phyloP scores from a whole-genome alignment of 1,284 basidiomycete species.

The Porphyrellus sp. region DNA sequence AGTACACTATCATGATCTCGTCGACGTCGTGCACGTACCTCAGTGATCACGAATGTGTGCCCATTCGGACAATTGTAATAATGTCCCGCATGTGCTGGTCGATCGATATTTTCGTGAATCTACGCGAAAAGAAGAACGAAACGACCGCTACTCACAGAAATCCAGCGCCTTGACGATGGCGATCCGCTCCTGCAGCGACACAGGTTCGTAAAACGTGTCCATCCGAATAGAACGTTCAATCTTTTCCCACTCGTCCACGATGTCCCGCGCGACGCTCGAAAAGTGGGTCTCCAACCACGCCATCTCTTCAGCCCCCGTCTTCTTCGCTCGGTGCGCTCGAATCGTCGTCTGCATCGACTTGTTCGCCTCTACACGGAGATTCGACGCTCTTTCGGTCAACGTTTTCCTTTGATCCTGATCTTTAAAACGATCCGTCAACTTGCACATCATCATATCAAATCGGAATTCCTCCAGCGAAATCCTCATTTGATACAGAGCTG shows the following conservation, averaged over 20 bases:
- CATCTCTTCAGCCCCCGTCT: conserved; percentile 25
- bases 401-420: conserved; percentile 4
- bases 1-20: neutral
- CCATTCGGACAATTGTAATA: conserved; percentile 48
- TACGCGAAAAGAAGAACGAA: neutral
- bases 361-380: neutral
- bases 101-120: neutral
- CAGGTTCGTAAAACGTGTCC: conserved; percentile 40
- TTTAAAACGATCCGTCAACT: conserved; percentile 14
- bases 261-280: conserved; percentile 29
- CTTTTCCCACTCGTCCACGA: conserved; percentile 38
- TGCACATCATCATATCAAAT: conserved; percentile 32
- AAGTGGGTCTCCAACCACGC: conserved; percentile 41
- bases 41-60: conserved; percentile 47
- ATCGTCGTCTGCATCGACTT: conserved; percentile 16
- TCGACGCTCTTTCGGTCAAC: conserved; percentile 12
- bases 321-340: conserved; percentile 13
- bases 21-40: conserved; percentile 31
- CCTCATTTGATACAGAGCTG: conserved; percentile 38
- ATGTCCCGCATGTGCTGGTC: conserved; percentile 42
- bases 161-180: conserved; percentile 43
- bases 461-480: conserved; percentile 37
- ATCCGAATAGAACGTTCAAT: conserved; percentile 33
- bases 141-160: conserved; percentile 37
- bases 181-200: conserved; percentile 44